phyloP scores from a whole-genome alignment of 495 filamentous ascomycete species.

The Aspergillus funiculosus region DNA sequence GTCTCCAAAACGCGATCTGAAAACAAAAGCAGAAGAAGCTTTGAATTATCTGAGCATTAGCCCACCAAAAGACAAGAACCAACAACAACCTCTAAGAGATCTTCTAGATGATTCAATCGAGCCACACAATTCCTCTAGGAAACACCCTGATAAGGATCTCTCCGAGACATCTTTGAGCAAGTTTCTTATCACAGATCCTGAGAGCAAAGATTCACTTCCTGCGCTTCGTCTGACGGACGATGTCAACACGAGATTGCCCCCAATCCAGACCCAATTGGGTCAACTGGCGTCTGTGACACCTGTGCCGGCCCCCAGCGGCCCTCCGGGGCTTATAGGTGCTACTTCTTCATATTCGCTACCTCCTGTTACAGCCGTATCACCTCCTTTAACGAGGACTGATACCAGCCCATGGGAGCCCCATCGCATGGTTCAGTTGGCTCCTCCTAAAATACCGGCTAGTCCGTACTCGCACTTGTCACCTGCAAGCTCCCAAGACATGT shows the following conservation, averaged over 20 bases:
- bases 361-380: constrained; percentile 26
- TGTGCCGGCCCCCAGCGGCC: constrained; percentile 19
- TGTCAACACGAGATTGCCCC: constrained; percentile 33
- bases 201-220: constrained; percentile 28
- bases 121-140: not conserved
- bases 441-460: constrained; percentile 31
- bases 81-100: not conserved
- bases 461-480: constrained; percentile 39
- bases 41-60: too few species aligned
- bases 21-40: not conserved
- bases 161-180: constrained; percentile 11
- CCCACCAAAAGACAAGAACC: not conserved
- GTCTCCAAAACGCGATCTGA: not conserved
- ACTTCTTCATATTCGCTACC: constrained; percentile 22
- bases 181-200: constrained; percentile 23
- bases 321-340: constrained; percentile 19
- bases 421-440: constrained; percentile 22
- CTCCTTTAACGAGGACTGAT: constrained; percentile 26
- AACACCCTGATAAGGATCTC: not conserved
- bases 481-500: constrained; percentile 35
- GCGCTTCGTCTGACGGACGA: constrained; percentile 40
- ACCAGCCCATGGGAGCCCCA: constrained; percentile 29
- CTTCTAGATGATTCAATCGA: not conserved
- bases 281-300: constrained; percentile 17
- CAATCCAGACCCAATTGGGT: constrained; percentile 40